Conservation (phyloP, 23 red algal species). For the Gracilariopsis chorda region DNA sequence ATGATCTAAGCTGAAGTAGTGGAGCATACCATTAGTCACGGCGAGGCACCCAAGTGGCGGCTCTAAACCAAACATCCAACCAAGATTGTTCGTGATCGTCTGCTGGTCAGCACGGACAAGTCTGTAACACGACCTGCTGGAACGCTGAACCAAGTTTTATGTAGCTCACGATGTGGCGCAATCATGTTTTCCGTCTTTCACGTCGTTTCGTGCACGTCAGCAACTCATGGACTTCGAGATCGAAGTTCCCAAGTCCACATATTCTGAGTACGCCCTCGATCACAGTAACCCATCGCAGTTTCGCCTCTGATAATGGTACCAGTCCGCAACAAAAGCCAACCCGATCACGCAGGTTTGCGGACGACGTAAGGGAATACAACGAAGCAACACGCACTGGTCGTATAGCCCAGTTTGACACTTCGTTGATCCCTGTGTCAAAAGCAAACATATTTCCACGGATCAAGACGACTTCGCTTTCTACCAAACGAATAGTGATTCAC, state of each 20-base stretch:
- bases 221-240: no score
- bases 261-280: no score
- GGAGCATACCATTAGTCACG: no score
- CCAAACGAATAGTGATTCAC: slow-evolving; percentile 54
- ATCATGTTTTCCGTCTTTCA: neutral
- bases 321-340: neutral
- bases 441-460: slow-evolving; percentile 54
- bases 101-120: no score
- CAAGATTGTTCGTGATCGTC: no score
- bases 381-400: slow-evolving; percentile 6
- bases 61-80: no score
- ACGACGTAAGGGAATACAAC: slow-evolving; percentile 10
- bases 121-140: no score
- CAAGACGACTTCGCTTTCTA: slow-evolving; percentile 53
- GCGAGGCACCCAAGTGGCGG: no score
- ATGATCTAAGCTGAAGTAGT: no score
- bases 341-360: neutral
- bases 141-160: no score
- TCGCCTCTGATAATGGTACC: neutral
- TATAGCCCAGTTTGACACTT: slow-evolving; percentile 17
- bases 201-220: neutral
- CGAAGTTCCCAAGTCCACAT: no score
- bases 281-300: neutral
- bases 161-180: neutral
- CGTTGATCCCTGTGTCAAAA: neutral